Evolutionary conservation across 2,329 filamentous ascomycete species (phyloP), one percentile per base, ranked within the genome.

Genomic region (Zymoseptoria ardabiliae): DNA sequence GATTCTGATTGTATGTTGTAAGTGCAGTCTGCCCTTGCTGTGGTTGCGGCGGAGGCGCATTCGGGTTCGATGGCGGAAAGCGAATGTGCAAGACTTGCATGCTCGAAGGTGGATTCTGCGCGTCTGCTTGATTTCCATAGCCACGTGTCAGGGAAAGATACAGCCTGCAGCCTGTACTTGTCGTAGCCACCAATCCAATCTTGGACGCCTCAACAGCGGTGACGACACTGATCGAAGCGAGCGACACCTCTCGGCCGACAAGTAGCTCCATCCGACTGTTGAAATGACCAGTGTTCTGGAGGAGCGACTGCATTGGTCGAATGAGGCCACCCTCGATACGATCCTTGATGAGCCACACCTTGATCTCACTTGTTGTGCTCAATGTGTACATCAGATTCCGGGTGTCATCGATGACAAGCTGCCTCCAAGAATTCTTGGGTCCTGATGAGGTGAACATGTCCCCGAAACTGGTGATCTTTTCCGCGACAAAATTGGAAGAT

Each of bases 1-100:
- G 58, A 50, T 53, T 67, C 54, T 19, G 56, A 20, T 66, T 65
- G 53, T 63, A 69, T 49, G 65, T 57, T 45, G 61, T 59, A 30
- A 63, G 54, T 22, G 66, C 54, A 17, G 61, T 63, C 55, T 67
- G 65, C 19, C 53, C 54, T 11, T 55, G 61, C 41, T 68, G 66
- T 5, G 61, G 21, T 11, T 45, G 35, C 35, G 10, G 35, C 17
- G 35, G 35, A 45, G 17, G 35, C 21, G 62, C 59, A 23, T 61
- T 61, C 6, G 66, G 66, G 51, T 72, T 69, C 48, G 78, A 74
- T 0, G 94, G 94, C 1, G 95, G 94, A 60, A 96, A 96, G 71
- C 94, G 95, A 74, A 99, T 90, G 70, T 96, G 94, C 67, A 95
- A 89, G n/a, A 97, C 86, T 74, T 97, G 92, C 91, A 99, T 97